Evolutionary conservation across 2,329 filamentous ascomycete species (phyloP).

Genomic region (Colletotrichum spaethianum): DNA sequence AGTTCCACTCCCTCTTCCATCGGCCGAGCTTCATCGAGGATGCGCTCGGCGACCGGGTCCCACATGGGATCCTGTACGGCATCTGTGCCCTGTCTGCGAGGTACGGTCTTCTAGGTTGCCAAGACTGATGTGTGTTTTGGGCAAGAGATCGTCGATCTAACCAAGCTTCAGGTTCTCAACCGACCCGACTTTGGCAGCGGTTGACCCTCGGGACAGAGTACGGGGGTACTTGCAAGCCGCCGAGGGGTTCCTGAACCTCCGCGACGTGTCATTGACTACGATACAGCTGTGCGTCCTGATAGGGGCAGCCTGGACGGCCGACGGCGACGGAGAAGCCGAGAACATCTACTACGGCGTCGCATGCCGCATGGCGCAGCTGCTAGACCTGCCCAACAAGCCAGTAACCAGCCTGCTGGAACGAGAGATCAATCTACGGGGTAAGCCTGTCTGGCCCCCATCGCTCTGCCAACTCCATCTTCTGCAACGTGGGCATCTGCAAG

Average conservation of each 20-base stretch:
- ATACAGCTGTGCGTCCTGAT: slow-evolving; percentile 57
- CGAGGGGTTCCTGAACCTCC: slow-evolving; percentile 50
- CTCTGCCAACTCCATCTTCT: slow-evolving; percentile 4
- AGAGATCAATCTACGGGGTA: slow-evolving; percentile 52
- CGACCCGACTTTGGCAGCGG: slow-evolving; percentile 40
- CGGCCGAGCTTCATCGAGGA: slow-evolving; percentile 47
- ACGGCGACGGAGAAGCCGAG: slow-evolving; percentile 54
- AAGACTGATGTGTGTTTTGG: background rate
- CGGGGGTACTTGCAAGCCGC: slow-evolving; percentile 43
- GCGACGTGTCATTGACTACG: slow-evolving; percentile 53
- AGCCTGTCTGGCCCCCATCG: slow-evolving; percentile 10
- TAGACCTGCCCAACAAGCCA: slow-evolving; percentile 52
- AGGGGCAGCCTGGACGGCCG: slow-evolving; percentile 51
- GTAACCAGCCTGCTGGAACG: slow-evolving; percentile 47
- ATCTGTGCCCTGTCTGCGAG: slow-evolving; percentile 47
- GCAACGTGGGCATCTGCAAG: slow-evolving; percentile 32
- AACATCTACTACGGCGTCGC: slow-evolving; percentile 56
- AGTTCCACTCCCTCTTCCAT: slow-evolving; percentile 54
- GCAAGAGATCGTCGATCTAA: slow-evolving; percentile 1
- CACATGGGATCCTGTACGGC: slow-evolving; percentile 45
- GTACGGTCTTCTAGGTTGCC: slow-evolving; percentile 24
- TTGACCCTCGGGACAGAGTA: slow-evolving; percentile 44
- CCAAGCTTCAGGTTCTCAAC: slow-evolving; percentile 44
- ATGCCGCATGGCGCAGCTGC: slow-evolving; percentile 51
- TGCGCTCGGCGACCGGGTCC: slow-evolving; percentile 43